phyloP scores from a whole-genome alignment of 805 yeast genomes.

The Naumovozyma castellii region DNA sequence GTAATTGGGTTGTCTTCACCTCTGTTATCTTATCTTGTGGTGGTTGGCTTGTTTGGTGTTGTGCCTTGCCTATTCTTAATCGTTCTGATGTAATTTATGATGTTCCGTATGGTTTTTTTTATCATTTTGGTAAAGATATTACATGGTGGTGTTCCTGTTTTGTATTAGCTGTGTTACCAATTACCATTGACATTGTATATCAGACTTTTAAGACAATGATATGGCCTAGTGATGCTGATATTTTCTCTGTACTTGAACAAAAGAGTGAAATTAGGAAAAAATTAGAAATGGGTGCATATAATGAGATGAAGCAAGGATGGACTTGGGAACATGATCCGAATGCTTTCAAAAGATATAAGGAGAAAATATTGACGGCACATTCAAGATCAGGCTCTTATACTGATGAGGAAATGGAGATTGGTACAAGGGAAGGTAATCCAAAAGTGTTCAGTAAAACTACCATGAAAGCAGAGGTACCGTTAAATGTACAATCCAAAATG shows the following conservation, averaged over 20 bases:
- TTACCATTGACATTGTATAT: conserved; percentile 55
- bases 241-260: conserved; percentile 69
- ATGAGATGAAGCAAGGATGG: conserved; percentile 75
- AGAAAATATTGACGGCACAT: conserved; percentile 8
- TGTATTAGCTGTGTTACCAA: conserved; percentile 46
- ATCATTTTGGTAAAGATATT: conserved; percentile 69
- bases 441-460: neutral
- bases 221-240: conserved; percentile 65
- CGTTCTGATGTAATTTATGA: conserved; percentile 47
- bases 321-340: conserved; percentile 45
- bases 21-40: conserved; percentile 62
- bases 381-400: conserved; percentile 4
- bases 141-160: conserved; percentile 80
- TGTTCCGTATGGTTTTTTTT: conserved; percentile 57
- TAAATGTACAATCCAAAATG: neutral
- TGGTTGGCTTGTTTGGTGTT: conserved; percentile 84
- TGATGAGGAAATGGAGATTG: neutral
- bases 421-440: neutral
- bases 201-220: conserved; percentile 48
- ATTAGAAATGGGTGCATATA: conserved; percentile 63
- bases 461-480: neutral
- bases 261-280: conserved; percentile 54
- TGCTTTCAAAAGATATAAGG: conserved; percentile 23
- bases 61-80: conserved; percentile 64
- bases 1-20: conserved; percentile 58